Percentiles rank a stretch among this genome's conserved stretches.
phyloP scores from a whole-genome alignment of 108 stramenopile species.

The Skeletonema menzelii region DNA sequence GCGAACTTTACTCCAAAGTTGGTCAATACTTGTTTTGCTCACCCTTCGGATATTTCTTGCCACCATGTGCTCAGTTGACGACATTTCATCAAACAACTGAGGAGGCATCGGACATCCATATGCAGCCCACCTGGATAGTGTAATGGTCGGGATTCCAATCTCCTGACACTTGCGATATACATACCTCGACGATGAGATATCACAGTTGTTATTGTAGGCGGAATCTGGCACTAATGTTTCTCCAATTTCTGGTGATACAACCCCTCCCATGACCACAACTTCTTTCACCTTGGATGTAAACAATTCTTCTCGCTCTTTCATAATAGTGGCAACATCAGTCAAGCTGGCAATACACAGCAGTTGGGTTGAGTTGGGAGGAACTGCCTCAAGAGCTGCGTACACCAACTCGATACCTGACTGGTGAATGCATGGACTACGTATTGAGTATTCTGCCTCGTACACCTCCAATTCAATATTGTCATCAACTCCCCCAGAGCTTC shows the following conservation, averaged over 20 bases:
- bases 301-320: conserved; percentile 42
- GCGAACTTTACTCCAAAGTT: conserved; percentile 49
- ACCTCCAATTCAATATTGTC: conserved; percentile 42
- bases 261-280: conserved; percentile 47
- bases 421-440: conserved; percentile 38
- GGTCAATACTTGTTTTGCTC: conserved; percentile 34
- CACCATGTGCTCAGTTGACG: conserved; percentile 48
- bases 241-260: conserved; percentile 29
- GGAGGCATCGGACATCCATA: conserved; percentile 46
- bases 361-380: conserved; percentile 39
- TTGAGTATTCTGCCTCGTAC: conserved; percentile 42
- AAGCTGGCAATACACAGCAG: conserved; percentile 43
- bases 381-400: conserved; percentile 35
- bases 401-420: conserved; percentile 40
- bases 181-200: conserved; percentile 37
- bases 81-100: conserved; percentile 33
- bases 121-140: conserved; percentile 49
- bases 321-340: conserved; percentile 43
- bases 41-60: conserved; percentile 37
- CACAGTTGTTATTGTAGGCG: conserved; percentile 51
- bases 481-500: conserved; percentile 39
- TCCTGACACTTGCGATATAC: conserved; percentile 47
- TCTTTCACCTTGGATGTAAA: conserved; percentile 48
- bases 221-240: conserved; percentile 43
- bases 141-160: conserved; percentile 41